Conservation (phyloP, 2,329 filamentous ascomycete genomes). For the Aspergillus ibericus region DNA sequence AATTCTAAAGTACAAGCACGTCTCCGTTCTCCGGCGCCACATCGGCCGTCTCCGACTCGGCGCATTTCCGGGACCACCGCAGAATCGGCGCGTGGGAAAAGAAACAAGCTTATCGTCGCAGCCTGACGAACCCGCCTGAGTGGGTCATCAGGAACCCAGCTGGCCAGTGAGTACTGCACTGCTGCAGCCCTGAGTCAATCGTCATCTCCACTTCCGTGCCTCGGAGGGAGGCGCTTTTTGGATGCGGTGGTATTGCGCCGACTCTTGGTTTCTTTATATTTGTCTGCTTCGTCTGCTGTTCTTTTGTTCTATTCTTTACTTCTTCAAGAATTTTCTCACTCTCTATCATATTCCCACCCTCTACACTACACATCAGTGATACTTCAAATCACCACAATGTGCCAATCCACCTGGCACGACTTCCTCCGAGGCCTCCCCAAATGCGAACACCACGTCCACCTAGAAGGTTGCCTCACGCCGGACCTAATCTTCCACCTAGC, state of each 20-base stretch:
- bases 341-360: neutral
- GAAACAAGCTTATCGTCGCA: constrained; percentile 7
- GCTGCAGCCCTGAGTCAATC: no score
- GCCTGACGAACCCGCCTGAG: neutral
- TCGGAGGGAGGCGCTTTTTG: no score
- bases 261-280: no score
- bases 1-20: neutral
- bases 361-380: no score
- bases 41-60: constrained; percentile 4
- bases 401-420: constrained; percentile 55
- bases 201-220: no score
- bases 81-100: neutral
- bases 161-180: no score
- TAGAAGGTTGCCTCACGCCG: constrained; percentile 73
- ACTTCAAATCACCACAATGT: constrained; percentile 51
- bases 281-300: no score
- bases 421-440: constrained; percentile 70
- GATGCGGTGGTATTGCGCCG: no score
- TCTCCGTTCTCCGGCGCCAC: constrained; percentile 1
- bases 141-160: neutral
- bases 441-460: constrained; percentile 78
- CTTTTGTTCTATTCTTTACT: no score
- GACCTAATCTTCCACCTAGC: constrained; percentile 69
- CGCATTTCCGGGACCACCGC: neutral
- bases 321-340: no score